These are phyloP conservation scores for Paraphaeosphaeria sporulosa DNA, from an alignment of 2,329 filamentous ascomycete species.

Conservation along the genomic window DNA sequence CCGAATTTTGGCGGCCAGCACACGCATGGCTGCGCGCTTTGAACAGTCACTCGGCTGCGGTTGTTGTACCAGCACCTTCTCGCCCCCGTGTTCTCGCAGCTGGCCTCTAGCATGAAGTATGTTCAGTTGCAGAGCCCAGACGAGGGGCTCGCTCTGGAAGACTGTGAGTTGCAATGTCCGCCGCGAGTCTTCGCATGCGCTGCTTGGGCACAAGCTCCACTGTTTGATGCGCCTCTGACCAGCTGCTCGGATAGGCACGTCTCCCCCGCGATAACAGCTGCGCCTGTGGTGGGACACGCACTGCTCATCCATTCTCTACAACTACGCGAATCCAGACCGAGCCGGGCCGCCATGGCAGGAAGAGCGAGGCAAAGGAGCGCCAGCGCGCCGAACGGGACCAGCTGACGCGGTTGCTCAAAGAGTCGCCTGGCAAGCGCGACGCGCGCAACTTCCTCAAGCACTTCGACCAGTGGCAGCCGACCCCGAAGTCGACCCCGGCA, in stretches of 20 bases:
- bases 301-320: constrained; percentile 19
- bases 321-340: constrained; percentile 18
- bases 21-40: not conserved
- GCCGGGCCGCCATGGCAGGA: constrained; percentile 24
- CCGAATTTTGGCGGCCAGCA: constrained; percentile 12
- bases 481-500: constrained; percentile 18
- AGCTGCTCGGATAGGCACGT: constrained; percentile 18
- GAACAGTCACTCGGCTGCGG: not conserved
- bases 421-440: constrained; percentile 90
- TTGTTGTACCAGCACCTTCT: not conserved
- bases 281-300: constrained; percentile 1
- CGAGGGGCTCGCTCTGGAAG: constrained; percentile 41
- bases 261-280: constrained; percentile 32
- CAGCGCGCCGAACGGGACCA: constrained; percentile 47
- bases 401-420: constrained; percentile 69
- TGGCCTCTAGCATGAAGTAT: constrained; percentile 48
- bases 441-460: constrained; percentile 90
- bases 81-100: constrained; percentile 1
- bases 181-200: not conserved
- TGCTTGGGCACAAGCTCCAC: constrained; percentile 3
- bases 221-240: constrained; percentile 19
- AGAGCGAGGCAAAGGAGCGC: constrained; percentile 44
- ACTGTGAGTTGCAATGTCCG: constrained; percentile 29
- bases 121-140: constrained; percentile 45
- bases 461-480: constrained; percentile 70